phyloP scores from a whole-genome alignment of 1,139 yeast species.

The Yamadazyma trypodendri region DNA sequence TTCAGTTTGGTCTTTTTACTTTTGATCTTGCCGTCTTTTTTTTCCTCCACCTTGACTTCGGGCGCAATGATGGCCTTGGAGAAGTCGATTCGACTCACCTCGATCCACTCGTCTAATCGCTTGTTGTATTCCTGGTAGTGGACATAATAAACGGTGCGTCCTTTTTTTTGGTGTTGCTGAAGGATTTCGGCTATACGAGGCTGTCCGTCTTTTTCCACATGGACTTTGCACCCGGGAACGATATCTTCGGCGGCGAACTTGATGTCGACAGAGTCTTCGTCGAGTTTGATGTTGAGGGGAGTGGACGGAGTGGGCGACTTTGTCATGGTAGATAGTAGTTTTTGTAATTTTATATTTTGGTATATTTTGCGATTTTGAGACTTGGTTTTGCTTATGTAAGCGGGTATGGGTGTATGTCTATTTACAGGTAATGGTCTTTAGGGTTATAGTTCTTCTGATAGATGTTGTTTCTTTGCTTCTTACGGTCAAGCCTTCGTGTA shows the following conservation, averaged over 20 bases:
- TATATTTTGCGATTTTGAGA: no score
- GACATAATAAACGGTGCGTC: conserved; percentile 80
- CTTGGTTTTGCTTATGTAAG: no score
- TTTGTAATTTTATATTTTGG: no score
- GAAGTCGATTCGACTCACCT: conserved; percentile 67
- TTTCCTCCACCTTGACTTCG: conserved; percentile 55
- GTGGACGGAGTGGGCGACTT: conserved; percentile 7
- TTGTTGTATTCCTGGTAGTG: conserved; percentile 94
- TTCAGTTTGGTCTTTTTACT: conserved; percentile 25
- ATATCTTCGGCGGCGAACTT: conserved; percentile 48
- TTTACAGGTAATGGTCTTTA: no score
- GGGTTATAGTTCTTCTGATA: no score
- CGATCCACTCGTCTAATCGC: conserved; percentile 88
- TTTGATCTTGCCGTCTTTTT: conserved; percentile 28
- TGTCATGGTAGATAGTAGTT: neutral
- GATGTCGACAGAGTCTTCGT: conserved; percentile 12
- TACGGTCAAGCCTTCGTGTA: no score
- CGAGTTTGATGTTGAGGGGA: conserved; percentile 16
- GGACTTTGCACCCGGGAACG: conserved; percentile 73
- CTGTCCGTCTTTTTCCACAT: conserved; percentile 78
- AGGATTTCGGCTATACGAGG: conserved; percentile 81
- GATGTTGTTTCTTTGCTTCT: no score
- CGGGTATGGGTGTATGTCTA: no score
- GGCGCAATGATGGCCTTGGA: conserved; percentile 70
- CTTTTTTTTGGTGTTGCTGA: conserved; percentile 73